A percentile compares a stretch with the other conserved stretches of the same genome.
These are phyloP conservation scores for Avicennia marina DNA, from an alignment of 257 asterid species.

Conservation along the genomic window DNA sequence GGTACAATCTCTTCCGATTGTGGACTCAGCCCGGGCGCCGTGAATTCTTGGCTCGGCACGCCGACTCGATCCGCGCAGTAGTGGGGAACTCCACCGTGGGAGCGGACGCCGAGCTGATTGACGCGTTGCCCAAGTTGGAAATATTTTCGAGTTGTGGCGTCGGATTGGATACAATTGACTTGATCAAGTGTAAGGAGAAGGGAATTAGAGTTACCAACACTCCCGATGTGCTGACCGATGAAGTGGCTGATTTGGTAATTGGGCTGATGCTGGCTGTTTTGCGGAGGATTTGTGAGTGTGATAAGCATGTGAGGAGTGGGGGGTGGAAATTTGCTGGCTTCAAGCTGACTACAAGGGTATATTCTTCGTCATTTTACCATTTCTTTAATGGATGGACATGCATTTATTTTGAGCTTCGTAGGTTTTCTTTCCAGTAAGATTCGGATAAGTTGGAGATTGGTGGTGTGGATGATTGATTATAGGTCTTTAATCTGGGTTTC, in stretches of 20 bases:
- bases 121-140: slow-evolving; percentile 64
- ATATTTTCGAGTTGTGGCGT: slow-evolving; percentile 68
- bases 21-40: slow-evolving; percentile 23
- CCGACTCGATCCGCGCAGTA: slow-evolving; percentile 63
- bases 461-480: no score
- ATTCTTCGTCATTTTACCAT: background rate
- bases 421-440: background rate
- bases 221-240: slow-evolving; percentile 86
- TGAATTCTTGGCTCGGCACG: slow-evolving; percentile 45
- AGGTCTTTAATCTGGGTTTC: no score
- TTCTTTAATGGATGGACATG: background rate
- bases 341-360: slow-evolving; percentile 65
- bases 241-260: slow-evolving; percentile 83
- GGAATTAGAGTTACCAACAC: slow-evolving; percentile 85
- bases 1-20: background rate
- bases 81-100: slow-evolving; percentile 53
- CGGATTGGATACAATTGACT: slow-evolving; percentile 78
- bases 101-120: slow-evolving; percentile 50
- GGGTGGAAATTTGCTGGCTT: slow-evolving; percentile 57
- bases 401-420: background rate
- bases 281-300: slow-evolving; percentile 61
- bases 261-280: slow-evolving; percentile 64
- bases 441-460: no score
- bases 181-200: slow-evolving; percentile 60
- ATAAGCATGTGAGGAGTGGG: slow-evolving; percentile 61